Percentiles rank a stretch among this genome's conserved stretches.
Conservation (phyloP, 306 rosid genomes). For the Rosa rugosa region DNA sequence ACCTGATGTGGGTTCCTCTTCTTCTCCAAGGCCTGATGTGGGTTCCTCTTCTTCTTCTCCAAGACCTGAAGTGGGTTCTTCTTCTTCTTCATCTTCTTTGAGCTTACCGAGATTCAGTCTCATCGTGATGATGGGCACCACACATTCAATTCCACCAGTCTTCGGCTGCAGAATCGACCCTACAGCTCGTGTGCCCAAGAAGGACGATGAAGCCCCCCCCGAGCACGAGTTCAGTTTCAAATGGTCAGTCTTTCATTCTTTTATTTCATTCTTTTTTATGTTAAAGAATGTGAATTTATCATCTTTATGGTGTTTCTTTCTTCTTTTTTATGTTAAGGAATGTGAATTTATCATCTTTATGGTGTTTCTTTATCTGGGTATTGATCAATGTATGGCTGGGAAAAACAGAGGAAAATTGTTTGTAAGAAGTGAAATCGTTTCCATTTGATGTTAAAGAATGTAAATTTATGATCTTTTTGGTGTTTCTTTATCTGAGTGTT, state of each 20-base stretch:
- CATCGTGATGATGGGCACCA: neutral
- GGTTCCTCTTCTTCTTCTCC: neutral
- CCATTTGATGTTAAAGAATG: too few species aligned
- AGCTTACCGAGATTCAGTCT: neutral
- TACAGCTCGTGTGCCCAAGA: neutral
- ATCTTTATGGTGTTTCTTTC: neutral
- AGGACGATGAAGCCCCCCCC: neutral
- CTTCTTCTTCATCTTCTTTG: neutral
- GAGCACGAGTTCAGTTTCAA: neutral
- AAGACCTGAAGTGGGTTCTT: neutral
- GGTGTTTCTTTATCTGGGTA: neutral
- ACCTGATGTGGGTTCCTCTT: too few species aligned
- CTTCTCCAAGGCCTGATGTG: too few species aligned
- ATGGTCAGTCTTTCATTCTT: slow-evolving; percentile 18
- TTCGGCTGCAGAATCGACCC: slow-evolving; percentile 19
- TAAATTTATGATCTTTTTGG: too few species aligned
- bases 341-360: neutral
- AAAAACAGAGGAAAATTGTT: neutral
- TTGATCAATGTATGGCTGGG: neutral
- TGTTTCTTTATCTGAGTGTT: neutral
- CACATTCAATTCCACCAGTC: neutral
- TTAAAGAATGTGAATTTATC: neutral
- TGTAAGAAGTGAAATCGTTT: too few species aligned
- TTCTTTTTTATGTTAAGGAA: neutral
- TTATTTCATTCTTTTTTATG: neutral